These are phyloP conservation scores for Colletotrichum viniferum DNA, from an alignment of 2,329 filamentous ascomycete species.

Conservation along the genomic window DNA sequence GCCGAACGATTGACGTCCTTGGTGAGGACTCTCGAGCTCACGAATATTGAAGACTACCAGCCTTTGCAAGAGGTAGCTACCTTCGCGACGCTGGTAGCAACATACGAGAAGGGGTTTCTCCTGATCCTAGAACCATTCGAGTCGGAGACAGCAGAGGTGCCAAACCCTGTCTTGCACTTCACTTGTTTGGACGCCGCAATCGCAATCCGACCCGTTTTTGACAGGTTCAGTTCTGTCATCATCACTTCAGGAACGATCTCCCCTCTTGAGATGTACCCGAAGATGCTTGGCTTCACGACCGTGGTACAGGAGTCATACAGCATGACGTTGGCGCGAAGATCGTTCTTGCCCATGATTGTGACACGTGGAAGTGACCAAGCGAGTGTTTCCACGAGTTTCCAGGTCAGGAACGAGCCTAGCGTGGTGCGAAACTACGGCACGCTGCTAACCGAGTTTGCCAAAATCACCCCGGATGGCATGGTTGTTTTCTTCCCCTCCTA, in stretches of 20 bases:
- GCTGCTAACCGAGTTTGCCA: slow-evolving; percentile 91
- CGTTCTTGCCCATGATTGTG: slow-evolving; percentile 98
- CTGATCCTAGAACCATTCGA: slow-evolving; percentile 98
- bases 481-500: slow-evolving; percentile 99
- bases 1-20: slow-evolving; percentile 93
- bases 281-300: slow-evolving; percentile 93
- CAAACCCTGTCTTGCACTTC: slow-evolving; percentile 96
- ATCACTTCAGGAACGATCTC: slow-evolving; percentile 98
- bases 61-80: slow-evolving; percentile 96
- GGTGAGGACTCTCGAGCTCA: slow-evolving; percentile 91
- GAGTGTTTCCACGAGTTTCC: slow-evolving; percentile 90
- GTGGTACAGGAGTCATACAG: slow-evolving; percentile 96
- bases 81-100: slow-evolving; percentile 93
- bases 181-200: slow-evolving; percentile 97
- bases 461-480: slow-evolving; percentile 93
- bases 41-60: slow-evolving; percentile 97
- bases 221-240: slow-evolving; percentile 96
- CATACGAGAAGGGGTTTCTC: slow-evolving; percentile 95
- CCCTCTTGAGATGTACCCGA: slow-evolving; percentile 97
- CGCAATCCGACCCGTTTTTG: slow-evolving; percentile 96
- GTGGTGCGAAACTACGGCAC: slow-evolving; percentile 98
- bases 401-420: slow-evolving; percentile 92
- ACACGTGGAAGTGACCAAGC: slow-evolving; percentile 94
- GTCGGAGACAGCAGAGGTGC: slow-evolving; percentile 91
- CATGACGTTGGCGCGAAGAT: slow-evolving; percentile 92